Evolutionary conservation across 192 early-diverging fungal genomes (phyloP), one percentile per base, ranked within the genome.

Genomic region (Coemansia sp.): DNA sequence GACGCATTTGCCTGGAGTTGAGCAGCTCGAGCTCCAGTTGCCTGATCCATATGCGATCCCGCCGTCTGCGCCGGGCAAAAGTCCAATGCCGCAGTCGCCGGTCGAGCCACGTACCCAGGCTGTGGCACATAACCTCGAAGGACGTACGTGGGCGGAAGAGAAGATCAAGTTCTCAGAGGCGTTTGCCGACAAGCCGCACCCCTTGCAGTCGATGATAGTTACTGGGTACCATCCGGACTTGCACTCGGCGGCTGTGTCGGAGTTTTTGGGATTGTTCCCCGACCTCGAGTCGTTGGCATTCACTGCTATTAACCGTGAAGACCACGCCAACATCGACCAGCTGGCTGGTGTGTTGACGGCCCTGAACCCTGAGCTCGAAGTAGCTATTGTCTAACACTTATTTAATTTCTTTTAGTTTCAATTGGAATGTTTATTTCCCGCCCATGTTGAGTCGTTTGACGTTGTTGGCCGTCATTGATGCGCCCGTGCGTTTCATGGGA

Each of bases 291-390:
- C 72, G 1, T 50, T 80, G 38, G 72, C 69, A 2, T 80, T 80
- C 52, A 64, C 70, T 12, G 57, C 64, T 4, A 62, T 80, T 15
- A 64, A 50, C 35, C 72, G 77, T 48, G 77, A 80, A 51, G 72
- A 80, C 45, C 77, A 80, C 47, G 77, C 70, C 43, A 74, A 74
- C 23, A 80, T 80, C 49, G 77, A 80, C 55, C 77, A 80, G 59
- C 62, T 80, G 27, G 77, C 77, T 4, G 77, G 77, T 41, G 77
- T 74, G 8, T 59, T 80, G 32, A 71, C 77, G 9, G 77, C 77
- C 4, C 62, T 80, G n/a, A 70, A 74, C 41, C 62, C 77, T 0
- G 77, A 80, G 25, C 72, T 80, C 23, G 65, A 68, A 12, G 72
- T 80, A 3, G 65, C 72, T 22, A 80, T 80, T 57, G 47, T 74